A percentile compares a stretch with the other conserved stretches of the same genome.
phyloP scores from a whole-genome alignment of 176 grass and related monocot genomes.

The Phoenix dactylifera region DNA sequence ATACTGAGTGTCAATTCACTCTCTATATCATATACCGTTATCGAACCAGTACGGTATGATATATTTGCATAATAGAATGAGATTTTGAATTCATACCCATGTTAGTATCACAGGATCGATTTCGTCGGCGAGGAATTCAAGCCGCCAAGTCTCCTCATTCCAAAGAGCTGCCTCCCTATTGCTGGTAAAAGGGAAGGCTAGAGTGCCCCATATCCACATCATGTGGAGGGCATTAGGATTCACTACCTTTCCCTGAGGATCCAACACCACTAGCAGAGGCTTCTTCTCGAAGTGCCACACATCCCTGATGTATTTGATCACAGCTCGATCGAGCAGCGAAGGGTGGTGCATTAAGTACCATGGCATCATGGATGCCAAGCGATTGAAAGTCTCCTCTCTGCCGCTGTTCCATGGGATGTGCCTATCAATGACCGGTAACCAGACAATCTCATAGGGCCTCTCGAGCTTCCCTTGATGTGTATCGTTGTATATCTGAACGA shows the following conservation, averaged over 20 bases:
- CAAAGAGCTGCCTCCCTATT: slow-evolving; percentile 34
- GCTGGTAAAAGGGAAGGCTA: slow-evolving; percentile 38
- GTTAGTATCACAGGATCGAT: slow-evolving; percentile 23
- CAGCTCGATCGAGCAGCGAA: slow-evolving; percentile 23
- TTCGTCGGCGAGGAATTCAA: slow-evolving; percentile 37
- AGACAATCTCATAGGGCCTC: slow-evolving; percentile 29
- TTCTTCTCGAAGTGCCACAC: slow-evolving; percentile 44
- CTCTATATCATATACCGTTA: too few relatives aligned
- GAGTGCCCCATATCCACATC: slow-evolving; percentile 46
- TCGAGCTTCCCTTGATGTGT: slow-evolving; percentile 21
- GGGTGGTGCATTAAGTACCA: slow-evolving; percentile 34
- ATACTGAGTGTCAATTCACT: too few relatives aligned
- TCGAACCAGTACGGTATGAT: too few relatives aligned
- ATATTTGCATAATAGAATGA: too few relatives aligned
- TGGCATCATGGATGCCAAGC: slow-evolving; percentile 28
- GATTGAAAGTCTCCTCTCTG: slow-evolving; percentile 25
- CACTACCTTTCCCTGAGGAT: slow-evolving; percentile 32
- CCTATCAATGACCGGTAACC: slow-evolving; percentile 29
- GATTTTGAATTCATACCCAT: slow-evolving; percentile 18
- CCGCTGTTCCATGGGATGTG: slow-evolving; percentile 13
- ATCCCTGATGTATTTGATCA: slow-evolving; percentile 20
- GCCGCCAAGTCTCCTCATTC: slow-evolving; percentile 40
- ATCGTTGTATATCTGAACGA: slow-evolving; percentile 33
- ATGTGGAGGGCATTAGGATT: slow-evolving; percentile 42
- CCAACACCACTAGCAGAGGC: slow-evolving; percentile 36